phyloP scores from a whole-genome alignment of 495 filamentous ascomycete species.

The Lichenothelia convexa region DNA sequence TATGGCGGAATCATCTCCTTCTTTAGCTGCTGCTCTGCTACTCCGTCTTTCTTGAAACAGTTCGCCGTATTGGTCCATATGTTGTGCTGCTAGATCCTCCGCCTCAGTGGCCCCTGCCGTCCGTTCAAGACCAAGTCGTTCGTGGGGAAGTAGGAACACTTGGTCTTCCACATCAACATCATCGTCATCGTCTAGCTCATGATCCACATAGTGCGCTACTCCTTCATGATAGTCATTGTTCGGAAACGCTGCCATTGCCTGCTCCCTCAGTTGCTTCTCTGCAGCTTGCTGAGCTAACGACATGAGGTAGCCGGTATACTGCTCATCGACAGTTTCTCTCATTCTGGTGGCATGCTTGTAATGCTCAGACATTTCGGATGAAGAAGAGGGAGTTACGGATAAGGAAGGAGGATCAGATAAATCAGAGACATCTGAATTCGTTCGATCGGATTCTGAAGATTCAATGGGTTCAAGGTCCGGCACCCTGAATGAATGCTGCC shows the following conservation, averaged over 20 bases:
- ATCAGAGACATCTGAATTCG: slow-evolving; percentile 23
- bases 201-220: slow-evolving; percentile 42
- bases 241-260: slow-evolving; percentile 50
- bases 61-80: slow-evolving; percentile 32
- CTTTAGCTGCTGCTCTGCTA: slow-evolving; percentile 7
- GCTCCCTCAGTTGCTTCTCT: slow-evolving; percentile 51
- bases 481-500: slow-evolving; percentile 36
- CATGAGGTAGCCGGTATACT: slow-evolving; percentile 55
- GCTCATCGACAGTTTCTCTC: slow-evolving; percentile 47
- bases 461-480: slow-evolving; percentile 37
- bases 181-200: slow-evolving; percentile 25
- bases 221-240: slow-evolving; percentile 44
- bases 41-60: slow-evolving; percentile 22
- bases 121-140: no score
- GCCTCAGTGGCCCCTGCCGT: slow-evolving; percentile 6
- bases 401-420: slow-evolving; percentile 29
- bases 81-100: slow-evolving; percentile 15
- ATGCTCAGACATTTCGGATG: slow-evolving; percentile 14
- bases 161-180: slow-evolving; percentile 11
- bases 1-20: no score
- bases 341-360: slow-evolving; percentile 25
- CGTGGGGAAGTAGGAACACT: no score
- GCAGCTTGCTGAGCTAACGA: slow-evolving; percentile 58
- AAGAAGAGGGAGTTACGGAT: slow-evolving; percentile 27
- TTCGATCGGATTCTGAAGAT: slow-evolving; percentile 37